These are phyloP conservation scores for Lomentospora prolificans DNA, from an alignment of 2,329 filamentous ascomycete genomes.

Conservation along the genomic window DNA sequence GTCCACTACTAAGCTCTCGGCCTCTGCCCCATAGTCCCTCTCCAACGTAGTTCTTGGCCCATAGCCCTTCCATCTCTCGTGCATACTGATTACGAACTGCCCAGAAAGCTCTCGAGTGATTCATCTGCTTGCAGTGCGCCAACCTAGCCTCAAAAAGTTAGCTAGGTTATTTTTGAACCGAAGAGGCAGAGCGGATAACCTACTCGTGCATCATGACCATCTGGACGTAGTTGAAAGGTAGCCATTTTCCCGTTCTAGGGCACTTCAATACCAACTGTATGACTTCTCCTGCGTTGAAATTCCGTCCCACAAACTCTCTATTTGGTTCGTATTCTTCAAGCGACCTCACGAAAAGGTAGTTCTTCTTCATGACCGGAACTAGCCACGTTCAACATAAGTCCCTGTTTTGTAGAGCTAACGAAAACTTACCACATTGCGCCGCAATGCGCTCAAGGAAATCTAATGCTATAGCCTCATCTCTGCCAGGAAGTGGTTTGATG, in stretches of 20 bases:
- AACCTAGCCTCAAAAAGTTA: slow-evolving; percentile 34
- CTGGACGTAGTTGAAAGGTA: slow-evolving; percentile 75
- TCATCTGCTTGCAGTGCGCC: slow-evolving; percentile 87
- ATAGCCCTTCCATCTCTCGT: slow-evolving; percentile 59
- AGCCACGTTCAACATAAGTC: neutral
- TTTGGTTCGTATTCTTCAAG: slow-evolving; percentile 79
- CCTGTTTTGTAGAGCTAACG: slow-evolving; percentile 1
- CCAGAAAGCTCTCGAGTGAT: slow-evolving; percentile 77
- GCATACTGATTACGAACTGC: slow-evolving; percentile 65
- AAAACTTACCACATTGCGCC: slow-evolving; percentile 58
- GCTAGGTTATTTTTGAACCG: neutral
- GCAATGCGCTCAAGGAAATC: slow-evolving; percentile 69
- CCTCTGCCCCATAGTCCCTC: slow-evolving; percentile 79
- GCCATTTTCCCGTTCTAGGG: slow-evolving; percentile 54
- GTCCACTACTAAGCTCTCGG: slow-evolving; percentile 48
- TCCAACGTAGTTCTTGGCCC: slow-evolving; percentile 61
- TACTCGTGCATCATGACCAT: slow-evolving; percentile 92
- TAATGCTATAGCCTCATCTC: slow-evolving; percentile 51
- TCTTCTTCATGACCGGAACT: slow-evolving; percentile 61
- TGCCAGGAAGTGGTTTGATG: slow-evolving; percentile 66
- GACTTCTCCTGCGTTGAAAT: slow-evolving; percentile 84
- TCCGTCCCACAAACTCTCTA: slow-evolving; percentile 73
- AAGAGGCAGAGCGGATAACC: slow-evolving; percentile 9
- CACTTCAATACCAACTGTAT: slow-evolving; percentile 75
- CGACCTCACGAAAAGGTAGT: slow-evolving; percentile 50